A percentile compares a stretch with the other conserved stretches of the same genome.
These are phyloP conservation scores for Gentiana dahurica DNA, from an alignment of 257 asterid species.

Conservation along the genomic window DNA sequence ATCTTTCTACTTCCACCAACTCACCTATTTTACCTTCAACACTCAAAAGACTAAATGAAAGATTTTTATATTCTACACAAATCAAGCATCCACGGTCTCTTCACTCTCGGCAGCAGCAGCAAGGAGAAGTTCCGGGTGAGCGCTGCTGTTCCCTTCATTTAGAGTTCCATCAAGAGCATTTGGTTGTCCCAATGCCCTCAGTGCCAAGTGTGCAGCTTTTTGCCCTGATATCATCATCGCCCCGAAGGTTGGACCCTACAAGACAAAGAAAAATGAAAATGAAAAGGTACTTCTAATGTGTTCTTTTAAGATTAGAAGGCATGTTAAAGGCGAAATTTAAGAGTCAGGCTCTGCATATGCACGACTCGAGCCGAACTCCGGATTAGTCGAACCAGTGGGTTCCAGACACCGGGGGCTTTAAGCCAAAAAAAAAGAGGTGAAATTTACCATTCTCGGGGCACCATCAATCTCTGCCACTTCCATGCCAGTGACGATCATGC, in stretches of 20 bases:
- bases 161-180: slow-evolving; percentile 51
- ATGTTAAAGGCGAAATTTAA: no score
- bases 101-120: slow-evolving; percentile 56
- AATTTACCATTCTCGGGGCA: slow-evolving; percentile 60
- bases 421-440: slow-evolving; percentile 2
- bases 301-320: no score
- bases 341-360: no score
- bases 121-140: slow-evolving; percentile 36
- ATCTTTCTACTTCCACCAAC: no score
- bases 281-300: no score
- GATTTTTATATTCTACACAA: background rate
- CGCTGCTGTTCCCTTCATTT: slow-evolving; percentile 8
- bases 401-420: no score
- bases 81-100: slow-evolving; percentile 44
- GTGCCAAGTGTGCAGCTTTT: slow-evolving; percentile 87
- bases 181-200: slow-evolving; percentile 73
- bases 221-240: slow-evolving; percentile 93
- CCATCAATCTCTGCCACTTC: slow-evolving; percentile 83
- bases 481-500: slow-evolving; percentile 84
- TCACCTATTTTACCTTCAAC: no score
- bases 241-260: slow-evolving; percentile 83
- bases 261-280: background rate
- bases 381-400: no score
- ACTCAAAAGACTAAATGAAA: no score
- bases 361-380: no score